phyloP scores from a whole-genome alignment of 768 basidiomycete genomes.

The Amanita phalloides region DNA sequence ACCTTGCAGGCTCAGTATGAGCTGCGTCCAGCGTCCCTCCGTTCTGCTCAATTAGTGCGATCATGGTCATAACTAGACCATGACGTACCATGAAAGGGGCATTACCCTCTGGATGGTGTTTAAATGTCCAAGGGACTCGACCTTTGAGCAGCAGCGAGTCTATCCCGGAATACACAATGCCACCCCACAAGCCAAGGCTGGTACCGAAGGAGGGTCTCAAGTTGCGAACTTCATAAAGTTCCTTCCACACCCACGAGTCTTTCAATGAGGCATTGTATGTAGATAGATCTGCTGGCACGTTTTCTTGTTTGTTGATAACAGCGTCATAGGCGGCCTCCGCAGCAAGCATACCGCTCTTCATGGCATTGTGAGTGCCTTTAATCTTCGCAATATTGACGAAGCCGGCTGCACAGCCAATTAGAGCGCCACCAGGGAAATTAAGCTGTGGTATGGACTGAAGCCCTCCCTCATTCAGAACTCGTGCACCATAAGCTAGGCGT shows the following conservation, averaged over 20 bases:
- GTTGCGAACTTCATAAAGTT: constrained; percentile 87
- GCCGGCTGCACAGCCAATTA: constrained; percentile 92
- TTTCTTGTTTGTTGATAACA: constrained; percentile 21
- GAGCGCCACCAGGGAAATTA: constrained; percentile 87
- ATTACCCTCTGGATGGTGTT: constrained; percentile 34
- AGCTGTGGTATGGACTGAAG: constrained; percentile 79
- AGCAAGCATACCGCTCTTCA: constrained; percentile 98
- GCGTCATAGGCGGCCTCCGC: constrained; percentile 77
- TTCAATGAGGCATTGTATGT: constrained; percentile 60
- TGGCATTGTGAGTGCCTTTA: constrained; percentile 97
- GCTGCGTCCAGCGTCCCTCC: constrained; percentile 43
- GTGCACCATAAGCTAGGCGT: constrained; percentile 85
- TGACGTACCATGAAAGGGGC: constrained; percentile 16
- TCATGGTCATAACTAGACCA: neutral
- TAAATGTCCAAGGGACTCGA: constrained; percentile 87
- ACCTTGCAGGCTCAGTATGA: constrained; percentile 57
- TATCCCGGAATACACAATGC: constrained; percentile 80
- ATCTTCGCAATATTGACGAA: constrained; percentile 97
- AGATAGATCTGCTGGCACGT: constrained; percentile 47
- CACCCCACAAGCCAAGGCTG: constrained; percentile 73
- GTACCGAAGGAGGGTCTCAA: constrained; percentile 83
- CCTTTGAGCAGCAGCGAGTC: constrained; percentile 82
- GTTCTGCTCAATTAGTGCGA: constrained; percentile 6
- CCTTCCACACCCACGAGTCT: constrained; percentile 75
- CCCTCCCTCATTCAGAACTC: constrained; percentile 89